Evolutionary conservation across 1,139 yeast genomes (phyloP), one percentile per base, ranked within the genome.

Genomic region (Oligophagozyma castellii): DNA sequence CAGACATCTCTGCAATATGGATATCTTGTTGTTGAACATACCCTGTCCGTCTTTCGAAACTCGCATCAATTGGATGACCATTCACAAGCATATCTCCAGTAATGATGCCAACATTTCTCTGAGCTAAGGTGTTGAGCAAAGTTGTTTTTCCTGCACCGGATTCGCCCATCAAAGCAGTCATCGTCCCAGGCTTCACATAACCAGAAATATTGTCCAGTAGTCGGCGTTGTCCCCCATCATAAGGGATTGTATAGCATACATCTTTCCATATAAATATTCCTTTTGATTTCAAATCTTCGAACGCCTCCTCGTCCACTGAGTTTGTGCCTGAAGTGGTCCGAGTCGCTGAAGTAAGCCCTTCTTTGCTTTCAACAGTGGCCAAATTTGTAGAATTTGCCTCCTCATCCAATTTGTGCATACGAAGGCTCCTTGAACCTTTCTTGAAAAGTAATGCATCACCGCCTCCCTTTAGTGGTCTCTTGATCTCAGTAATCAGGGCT

Each of bases 121-220:
- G 68, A 26, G 76, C 67, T 33, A 70, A 53, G 27, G 63, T 61
- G 39, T 70, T 68, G 42, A 70, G 56, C 32, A 70, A 50, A 1
- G 77, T 70, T 1, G 77, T 70, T 45, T 70, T 70, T 46, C 77
- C 77, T 25, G 76, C 75, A 42, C 77, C 77, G 11, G 76, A 70
- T 39, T 67, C 75, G 33, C 77, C 76, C 75, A 70, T 70, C 27
- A 70, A 47, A 3, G 69, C 70, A 28, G 69, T 65, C 44, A 65
- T 44, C 20, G 42, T 40, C 31, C 77, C 77, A 3, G 77, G 75
- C 32, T 59, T 56, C 43, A 70, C 68, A 37, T 52, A 70, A 19
- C 78, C 78, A 43, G 68, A 67, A 28, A 72, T 59, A 37, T 61
- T 51, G 37, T 67, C 66, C 36, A 71, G 55, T 19, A 70, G 46